Conservation (phyloP, 1,139 yeast species). For the Geotrichum citri-aurantii region DNA sequence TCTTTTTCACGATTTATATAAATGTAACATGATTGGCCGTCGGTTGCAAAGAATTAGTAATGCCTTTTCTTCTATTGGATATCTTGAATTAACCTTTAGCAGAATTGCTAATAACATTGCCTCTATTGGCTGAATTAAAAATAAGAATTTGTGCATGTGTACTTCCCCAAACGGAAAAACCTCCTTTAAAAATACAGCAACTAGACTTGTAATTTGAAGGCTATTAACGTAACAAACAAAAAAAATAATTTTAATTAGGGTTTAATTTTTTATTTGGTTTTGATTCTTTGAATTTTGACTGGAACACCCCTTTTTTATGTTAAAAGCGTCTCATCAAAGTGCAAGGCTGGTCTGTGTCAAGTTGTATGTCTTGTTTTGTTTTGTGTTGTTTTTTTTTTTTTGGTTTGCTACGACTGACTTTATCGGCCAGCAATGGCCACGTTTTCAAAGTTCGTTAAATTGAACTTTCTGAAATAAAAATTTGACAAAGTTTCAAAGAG, state of each 20-base stretch:
- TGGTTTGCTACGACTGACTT: not conserved
- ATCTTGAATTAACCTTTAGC: not conserved
- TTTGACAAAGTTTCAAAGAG: no score
- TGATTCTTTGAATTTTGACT: no score
- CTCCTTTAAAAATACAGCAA: not conserved
- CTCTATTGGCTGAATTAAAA: not conserved
- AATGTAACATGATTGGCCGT: not conserved
- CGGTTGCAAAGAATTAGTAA: not conserved
- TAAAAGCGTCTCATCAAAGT: no score
- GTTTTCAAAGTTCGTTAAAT: not conserved
- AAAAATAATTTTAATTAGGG: no score
- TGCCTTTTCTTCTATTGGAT: not conserved
- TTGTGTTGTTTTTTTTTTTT: no score
- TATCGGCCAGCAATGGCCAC: not conserved
- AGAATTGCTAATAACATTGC: not conserved
- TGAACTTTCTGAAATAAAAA: not conserved
- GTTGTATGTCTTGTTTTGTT: no score
- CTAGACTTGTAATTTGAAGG: not conserved
- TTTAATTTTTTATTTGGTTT: no score
- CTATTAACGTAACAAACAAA: not conserved
- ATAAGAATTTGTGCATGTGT: not conserved
- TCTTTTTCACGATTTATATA: not conserved
- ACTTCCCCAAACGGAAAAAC: not conserved
- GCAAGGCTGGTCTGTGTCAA: no score
- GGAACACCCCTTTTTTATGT: no score